A percentile compares a stretch with the other conserved stretches of the same genome.
Conservation (phyloP, 1,284 basidiomycete species). For the Puccinia polysora region DNA sequence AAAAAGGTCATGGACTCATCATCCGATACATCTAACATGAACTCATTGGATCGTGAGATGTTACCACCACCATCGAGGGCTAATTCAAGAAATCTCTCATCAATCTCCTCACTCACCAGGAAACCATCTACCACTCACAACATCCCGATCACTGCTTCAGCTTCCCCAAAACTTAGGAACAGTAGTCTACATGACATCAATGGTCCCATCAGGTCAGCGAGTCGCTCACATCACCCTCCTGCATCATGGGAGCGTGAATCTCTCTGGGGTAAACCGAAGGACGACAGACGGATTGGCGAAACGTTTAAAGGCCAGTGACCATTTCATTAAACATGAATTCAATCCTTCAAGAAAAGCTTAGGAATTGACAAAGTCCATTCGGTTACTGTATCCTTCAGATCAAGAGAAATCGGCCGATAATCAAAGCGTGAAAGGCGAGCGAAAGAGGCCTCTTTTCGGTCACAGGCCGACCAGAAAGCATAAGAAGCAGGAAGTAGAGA, state of each 20-base stretch:
- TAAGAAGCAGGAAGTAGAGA: conserved; percentile 5
- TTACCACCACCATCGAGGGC: conserved; percentile 11
- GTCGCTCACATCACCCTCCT: background rate
- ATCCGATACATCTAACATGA: no score
- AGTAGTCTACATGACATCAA: background rate
- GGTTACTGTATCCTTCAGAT: background rate
- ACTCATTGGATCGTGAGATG: no score
- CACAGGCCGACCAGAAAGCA: background rate
- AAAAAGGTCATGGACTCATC: no score
- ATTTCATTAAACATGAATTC: background rate
- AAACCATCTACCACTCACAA: conserved; percentile 7
- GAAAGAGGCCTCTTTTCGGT: conserved; percentile 5
- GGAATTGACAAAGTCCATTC: background rate
- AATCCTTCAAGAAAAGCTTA: background rate
- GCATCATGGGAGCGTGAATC: background rate
- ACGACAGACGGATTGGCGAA: background rate
- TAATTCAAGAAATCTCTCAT: background rate
- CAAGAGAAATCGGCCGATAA: background rate
- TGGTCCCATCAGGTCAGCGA: background rate
- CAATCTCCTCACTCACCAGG: background rate
- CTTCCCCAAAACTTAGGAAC: conserved; percentile 3
- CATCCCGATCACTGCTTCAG: background rate
- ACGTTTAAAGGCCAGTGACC: background rate
- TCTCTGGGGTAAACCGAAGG: background rate
- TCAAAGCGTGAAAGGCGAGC: background rate